Conservation (phyloP, 495 filamentous ascomycete genomes). For the Lasiosphaeria hispida region DNA sequence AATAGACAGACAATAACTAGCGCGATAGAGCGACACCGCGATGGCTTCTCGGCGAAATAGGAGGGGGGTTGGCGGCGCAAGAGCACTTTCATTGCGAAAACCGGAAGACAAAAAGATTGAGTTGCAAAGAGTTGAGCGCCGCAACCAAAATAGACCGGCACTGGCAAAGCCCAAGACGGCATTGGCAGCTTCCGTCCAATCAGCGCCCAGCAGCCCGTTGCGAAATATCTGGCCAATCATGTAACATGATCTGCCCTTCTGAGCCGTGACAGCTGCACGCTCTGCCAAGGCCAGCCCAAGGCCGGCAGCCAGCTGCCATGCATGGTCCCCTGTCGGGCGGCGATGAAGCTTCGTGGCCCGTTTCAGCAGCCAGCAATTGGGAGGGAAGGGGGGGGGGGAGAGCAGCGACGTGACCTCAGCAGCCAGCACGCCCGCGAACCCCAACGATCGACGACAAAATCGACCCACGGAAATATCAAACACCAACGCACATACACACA, state of each 20-base stretch:
- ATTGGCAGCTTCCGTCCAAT: conserved; percentile 1
- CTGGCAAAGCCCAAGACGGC: neutral
- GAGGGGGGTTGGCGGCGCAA: neutral
- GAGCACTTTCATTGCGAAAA: neutral
- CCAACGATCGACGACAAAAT: neutral
- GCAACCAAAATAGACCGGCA: conserved; percentile 10
- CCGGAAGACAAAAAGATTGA: neutral
- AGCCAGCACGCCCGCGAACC: neutral
- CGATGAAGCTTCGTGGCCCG: conserved; percentile 38
- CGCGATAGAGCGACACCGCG: no score
- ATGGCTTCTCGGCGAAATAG: neutral
- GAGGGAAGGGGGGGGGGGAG: neutral
- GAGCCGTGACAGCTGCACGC: neutral
- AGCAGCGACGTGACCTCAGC: neutral
- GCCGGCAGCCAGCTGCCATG: neutral
- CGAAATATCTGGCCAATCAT: conserved; percentile 3
- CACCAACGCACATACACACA: neutral
- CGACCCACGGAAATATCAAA: neutral
- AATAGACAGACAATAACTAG: no score
- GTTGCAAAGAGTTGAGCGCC: conserved; percentile 4
- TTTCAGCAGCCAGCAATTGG: conserved; percentile 14
- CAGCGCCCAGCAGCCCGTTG: neutral
- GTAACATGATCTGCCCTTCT: neutral
- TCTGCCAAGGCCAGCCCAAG: neutral
- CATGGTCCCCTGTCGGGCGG: neutral